These are phyloP conservation scores for Aspergillus sp. DNA, from an alignment of 2,329 filamentous ascomycete species.

Conservation along the genomic window DNA sequence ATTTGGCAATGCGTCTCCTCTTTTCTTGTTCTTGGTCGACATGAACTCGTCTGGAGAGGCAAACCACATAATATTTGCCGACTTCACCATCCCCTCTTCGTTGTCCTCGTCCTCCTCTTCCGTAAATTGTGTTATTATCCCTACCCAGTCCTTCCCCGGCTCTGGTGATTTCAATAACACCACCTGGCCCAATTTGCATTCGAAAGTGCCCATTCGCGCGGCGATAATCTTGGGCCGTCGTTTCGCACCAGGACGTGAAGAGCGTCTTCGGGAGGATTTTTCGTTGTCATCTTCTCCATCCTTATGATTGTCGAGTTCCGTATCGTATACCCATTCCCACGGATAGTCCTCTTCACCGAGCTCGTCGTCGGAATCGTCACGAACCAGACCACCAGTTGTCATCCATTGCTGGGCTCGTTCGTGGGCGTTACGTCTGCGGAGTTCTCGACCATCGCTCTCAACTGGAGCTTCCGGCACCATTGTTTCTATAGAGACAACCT, in stretches of 20 bases:
- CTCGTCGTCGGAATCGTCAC: constrained; percentile 85
- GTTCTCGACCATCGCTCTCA: constrained; percentile 8
- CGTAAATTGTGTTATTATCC: constrained; percentile 74
- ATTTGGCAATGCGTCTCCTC: constrained; percentile 71
- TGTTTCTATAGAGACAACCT: neutral
- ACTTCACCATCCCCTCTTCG: constrained; percentile 47
- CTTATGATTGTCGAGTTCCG: constrained; percentile 13
- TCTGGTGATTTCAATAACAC: constrained; percentile 84
- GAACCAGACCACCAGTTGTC: constrained; percentile 53
- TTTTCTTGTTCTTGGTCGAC: constrained; percentile 71
- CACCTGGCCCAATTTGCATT: constrained; percentile 71
- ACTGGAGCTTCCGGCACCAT: constrained; percentile 14
- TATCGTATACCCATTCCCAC: constrained; percentile 70
- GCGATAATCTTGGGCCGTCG: constrained; percentile 56
- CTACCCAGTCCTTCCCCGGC: constrained; percentile 82
- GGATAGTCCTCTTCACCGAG: constrained; percentile 62
- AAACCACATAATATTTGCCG: constrained; percentile 92
- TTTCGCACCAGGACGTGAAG: constrained; percentile 21
- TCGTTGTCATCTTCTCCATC: constrained; percentile 8
- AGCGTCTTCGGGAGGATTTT: constrained; percentile 21
- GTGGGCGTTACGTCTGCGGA: constrained; percentile 17
- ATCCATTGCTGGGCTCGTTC: constrained; percentile 43
- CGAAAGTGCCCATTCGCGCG: constrained; percentile 71
- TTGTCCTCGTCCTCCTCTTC: constrained; percentile 64
- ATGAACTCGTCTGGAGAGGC: constrained; percentile 78